A percentile compares a stretch with the other conserved stretches of the same genome.
These are phyloP conservation scores for Tetrapyrgos nigripes DNA, from an alignment of 1,284 basidiomycete genomes.

Conservation along the genomic window DNA sequence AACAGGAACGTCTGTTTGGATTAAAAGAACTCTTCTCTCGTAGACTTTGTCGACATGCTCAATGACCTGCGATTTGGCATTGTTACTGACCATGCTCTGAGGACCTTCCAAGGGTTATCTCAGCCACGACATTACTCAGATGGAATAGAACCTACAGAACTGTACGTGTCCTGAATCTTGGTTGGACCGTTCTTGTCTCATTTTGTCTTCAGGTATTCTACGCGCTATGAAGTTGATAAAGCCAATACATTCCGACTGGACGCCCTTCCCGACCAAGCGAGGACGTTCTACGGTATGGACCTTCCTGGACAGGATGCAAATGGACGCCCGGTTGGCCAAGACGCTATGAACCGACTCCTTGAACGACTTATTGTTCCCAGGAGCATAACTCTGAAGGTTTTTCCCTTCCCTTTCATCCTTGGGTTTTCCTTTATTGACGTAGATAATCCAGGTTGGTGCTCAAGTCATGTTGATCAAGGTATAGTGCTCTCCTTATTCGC, in stretches of 20 bases:
- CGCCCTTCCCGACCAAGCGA: constrained; percentile 43
- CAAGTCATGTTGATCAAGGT: constrained; percentile 79
- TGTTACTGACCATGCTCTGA: constrained; percentile 62
- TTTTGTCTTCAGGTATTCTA: constrained; percentile 67
- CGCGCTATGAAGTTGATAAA: constrained; percentile 81
- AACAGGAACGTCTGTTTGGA: background rate
- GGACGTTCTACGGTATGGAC: constrained; percentile 42
- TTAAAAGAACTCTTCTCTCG: background rate
- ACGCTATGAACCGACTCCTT: constrained; percentile 37
- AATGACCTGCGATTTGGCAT: constrained; percentile 91
- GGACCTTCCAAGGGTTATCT: constrained; percentile 65
- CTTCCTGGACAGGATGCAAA: constrained; percentile 39
- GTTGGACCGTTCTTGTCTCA: constrained; percentile 6
- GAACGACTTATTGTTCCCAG: constrained; percentile 43
- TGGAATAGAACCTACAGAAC: constrained; percentile 81
- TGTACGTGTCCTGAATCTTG: constrained; percentile 50
- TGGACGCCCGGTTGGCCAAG: constrained; percentile 28
- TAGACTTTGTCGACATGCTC: constrained; percentile 89
- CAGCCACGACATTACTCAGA: constrained; percentile 69
- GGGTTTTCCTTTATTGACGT: constrained; percentile 23
- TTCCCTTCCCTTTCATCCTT: background rate
- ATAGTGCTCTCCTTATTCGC: background rate
- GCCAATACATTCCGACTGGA: constrained; percentile 75
- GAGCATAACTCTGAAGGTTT: constrained; percentile 41
- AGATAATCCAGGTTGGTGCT: constrained; percentile 52